phyloP scores from a whole-genome alignment of 495 filamentous ascomycete species.

The Sabuloglossum arenarium region DNA sequence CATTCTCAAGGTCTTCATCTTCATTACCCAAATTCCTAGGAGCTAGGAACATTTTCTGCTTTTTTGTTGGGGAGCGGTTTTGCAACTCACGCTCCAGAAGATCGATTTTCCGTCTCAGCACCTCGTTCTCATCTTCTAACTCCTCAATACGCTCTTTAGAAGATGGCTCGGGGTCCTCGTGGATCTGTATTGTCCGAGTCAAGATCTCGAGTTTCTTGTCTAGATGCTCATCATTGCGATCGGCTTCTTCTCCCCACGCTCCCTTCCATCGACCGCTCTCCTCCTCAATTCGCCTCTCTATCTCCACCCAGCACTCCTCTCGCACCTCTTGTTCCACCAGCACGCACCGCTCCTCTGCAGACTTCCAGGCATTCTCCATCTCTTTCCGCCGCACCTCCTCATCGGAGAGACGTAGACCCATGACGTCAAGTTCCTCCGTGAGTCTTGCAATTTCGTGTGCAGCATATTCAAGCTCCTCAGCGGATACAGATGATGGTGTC shows the following conservation, averaged over 20 bases:
- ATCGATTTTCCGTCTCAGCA: conserved; percentile 29
- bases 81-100: conserved; percentile 19
- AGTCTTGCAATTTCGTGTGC: conserved; percentile 54
- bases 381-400: conserved; percentile 31
- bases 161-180: conserved; percentile 25
- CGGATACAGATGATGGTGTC: conserved; percentile 27
- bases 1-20: background rate
- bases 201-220: conserved; percentile 82
- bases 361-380: conserved; percentile 15
- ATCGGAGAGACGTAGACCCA: conserved; percentile 34
- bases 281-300: conserved; percentile 52
- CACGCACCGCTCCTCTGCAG: conserved; percentile 41
- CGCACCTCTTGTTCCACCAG: conserved; percentile 68
- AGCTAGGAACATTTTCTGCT: background rate
- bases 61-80: conserved; percentile 2
- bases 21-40: background rate
- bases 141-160: conserved; percentile 22
- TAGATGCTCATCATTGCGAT: conserved; percentile 54
- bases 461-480: conserved; percentile 56
- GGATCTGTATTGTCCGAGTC: conserved; percentile 39
- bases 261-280: conserved; percentile 61
- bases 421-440: conserved; percentile 46
- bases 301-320: conserved; percentile 76
- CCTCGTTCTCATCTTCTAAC: conserved; percentile 40
- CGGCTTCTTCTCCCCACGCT: conserved; percentile 45